A percentile compares a stretch with the other conserved stretches of the same genome.
Conservation (phyloP, 2,329 filamentous ascomycete species). For the Aureobasidium lini region DNA sequence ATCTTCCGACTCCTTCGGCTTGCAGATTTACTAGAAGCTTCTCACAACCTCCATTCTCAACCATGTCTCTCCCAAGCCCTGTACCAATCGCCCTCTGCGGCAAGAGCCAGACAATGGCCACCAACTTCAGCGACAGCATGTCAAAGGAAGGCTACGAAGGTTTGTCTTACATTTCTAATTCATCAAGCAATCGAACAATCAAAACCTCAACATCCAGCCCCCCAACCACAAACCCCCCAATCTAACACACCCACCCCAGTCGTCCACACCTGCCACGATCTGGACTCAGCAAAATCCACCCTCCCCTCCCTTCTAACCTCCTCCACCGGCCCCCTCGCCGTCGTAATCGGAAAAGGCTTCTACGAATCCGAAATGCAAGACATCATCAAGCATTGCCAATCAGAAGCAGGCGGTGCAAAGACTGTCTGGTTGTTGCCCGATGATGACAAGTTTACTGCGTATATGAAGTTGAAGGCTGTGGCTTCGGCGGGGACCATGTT, state of each 20-base stretch:
- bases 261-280: constrained; percentile 7
- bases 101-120: constrained; percentile 7
- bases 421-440: constrained; percentile 10
- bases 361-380: constrained; percentile 10
- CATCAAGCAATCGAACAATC: no score
- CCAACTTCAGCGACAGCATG: neutral
- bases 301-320: constrained; percentile 1
- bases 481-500: constrained; percentile 10
- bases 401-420: neutral
- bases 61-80: constrained; percentile 4
- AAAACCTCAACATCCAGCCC: no score
- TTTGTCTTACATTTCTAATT: neutral
- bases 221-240: no score
- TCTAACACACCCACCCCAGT: neutral
- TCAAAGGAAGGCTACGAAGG: constrained; percentile 1
- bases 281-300: neutral
- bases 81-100: constrained; percentile 10
- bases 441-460: constrained; percentile 11
- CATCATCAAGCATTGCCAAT: neutral
- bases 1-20: neutral
- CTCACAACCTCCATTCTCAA: neutral
- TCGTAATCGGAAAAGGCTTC: constrained; percentile 14
- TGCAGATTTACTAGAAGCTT: neutral
- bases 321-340: neutral
- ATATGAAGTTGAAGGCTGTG: constrained; percentile 13